Percentiles rank a stretch among this genome's conserved stretches.
These are phyloP conservation scores for Bonnemaisonia californica DNA, from an alignment of 31 red algal species.

Conservation along the genomic window DNA sequence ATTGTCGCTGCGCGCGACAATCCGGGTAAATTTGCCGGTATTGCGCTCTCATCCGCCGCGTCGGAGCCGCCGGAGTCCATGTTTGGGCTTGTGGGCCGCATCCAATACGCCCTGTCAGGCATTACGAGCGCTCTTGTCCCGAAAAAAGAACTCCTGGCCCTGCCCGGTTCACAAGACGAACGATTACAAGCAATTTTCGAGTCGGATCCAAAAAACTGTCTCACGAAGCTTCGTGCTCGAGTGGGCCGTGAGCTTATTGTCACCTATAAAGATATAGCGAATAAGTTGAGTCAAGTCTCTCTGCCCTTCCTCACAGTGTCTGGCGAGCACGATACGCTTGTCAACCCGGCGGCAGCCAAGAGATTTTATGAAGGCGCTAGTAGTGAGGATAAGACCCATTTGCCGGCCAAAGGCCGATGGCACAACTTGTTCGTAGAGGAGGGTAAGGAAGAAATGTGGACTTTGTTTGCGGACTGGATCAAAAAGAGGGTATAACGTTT, in stretches of 20 bases:
- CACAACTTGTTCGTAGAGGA: constrained; percentile 84
- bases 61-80: constrained; percentile 60
- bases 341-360: constrained; percentile 72
- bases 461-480: constrained; percentile 67
- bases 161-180: constrained; percentile 42
- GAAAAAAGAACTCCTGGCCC: constrained; percentile 43
- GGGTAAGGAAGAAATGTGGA: constrained; percentile 71
- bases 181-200: constrained; percentile 69
- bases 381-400: constrained; percentile 65
- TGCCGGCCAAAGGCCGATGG: constrained; percentile 68
- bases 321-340: constrained; percentile 81
- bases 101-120: constrained; percentile 49
- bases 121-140: constrained; percentile 56
- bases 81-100: constrained; percentile 78
- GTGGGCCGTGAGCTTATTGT: constrained; percentile 82
- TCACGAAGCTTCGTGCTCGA: constrained; percentile 57
- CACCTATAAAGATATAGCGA: constrained; percentile 50
- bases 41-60: constrained; percentile 78
- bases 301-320: constrained; percentile 70
- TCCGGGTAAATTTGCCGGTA: constrained; percentile 41
- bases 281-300: constrained; percentile 9
- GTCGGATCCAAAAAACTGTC: constrained; percentile 61
- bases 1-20: constrained; percentile 52
- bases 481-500: constrained; percentile 5
- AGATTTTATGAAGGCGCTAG: constrained; percentile 55